phyloP scores from a whole-genome alignment of 306 rosid species.

The Boehmeria nivea region DNA sequence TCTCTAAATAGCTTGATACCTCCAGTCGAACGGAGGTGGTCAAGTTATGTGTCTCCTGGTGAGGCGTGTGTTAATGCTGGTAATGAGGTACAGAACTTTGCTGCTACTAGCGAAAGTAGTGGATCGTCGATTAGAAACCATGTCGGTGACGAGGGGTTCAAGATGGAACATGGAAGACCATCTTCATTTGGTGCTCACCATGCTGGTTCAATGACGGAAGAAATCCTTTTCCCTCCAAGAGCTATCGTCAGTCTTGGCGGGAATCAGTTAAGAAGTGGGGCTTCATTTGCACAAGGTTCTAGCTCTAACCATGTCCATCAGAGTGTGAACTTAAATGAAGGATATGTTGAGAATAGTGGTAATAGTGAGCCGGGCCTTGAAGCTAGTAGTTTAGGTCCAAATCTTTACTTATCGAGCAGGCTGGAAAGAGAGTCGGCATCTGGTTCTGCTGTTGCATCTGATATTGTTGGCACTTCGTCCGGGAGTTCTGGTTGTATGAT shows the following conservation, averaged over 20 bases:
- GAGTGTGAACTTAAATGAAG: slow-evolving; percentile 37
- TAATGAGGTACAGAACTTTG: slow-evolving; percentile 38
- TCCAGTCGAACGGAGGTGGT: slow-evolving; percentile 47
- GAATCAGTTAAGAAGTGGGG: slow-evolving; percentile 40
- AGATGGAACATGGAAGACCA: too few species aligned
- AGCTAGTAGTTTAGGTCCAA: slow-evolving; percentile 29
- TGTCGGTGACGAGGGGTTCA: slow-evolving; percentile 40
- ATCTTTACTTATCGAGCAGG: slow-evolving; percentile 35
- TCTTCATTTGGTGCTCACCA: slow-evolving; percentile 34
- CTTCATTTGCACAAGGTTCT: slow-evolving; percentile 63
- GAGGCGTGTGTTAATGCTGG: slow-evolving; percentile 43
- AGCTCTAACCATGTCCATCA: slow-evolving; percentile 43
- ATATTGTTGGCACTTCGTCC: slow-evolving; percentile 46
- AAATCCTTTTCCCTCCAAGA: slow-evolving; percentile 44
- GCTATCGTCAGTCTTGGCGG: slow-evolving; percentile 31
- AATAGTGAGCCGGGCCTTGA: slow-evolving; percentile 44
- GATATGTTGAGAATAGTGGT: slow-evolving; percentile 26
- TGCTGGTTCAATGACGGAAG: slow-evolving; percentile 42
- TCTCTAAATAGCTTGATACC: too few species aligned
- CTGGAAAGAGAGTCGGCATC: slow-evolving; percentile 38
- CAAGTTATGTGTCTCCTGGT: slow-evolving; percentile 52
- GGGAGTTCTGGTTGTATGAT: too few species aligned
- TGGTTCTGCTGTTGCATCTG: slow-evolving; percentile 34
- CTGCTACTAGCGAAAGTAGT: slow-evolving; percentile 53
- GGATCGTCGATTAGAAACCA: slow-evolving; percentile 45